Evolutionary conservation across 768 basidiomycete species (phyloP).

Genomic region (Dioszegia aurantiaca): DNA sequence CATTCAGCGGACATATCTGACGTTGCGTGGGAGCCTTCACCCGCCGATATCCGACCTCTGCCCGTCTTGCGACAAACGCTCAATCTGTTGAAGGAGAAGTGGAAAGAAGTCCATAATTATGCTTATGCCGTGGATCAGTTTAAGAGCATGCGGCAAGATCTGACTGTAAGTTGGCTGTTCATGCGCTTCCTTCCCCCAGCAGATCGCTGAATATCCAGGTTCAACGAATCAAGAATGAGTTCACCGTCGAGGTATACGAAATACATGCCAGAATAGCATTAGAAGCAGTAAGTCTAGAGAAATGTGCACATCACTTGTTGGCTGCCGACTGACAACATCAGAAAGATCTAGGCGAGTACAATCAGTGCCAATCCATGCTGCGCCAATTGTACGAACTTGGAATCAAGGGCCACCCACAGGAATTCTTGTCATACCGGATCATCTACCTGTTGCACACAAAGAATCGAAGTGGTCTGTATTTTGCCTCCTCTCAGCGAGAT

Average conservation of each 20-base stretch:
- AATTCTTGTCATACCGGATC: conserved; percentile 96
- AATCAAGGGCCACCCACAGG: conserved; percentile 85
- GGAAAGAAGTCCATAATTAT: conserved; percentile 67
- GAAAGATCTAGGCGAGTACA: conserved; percentile 98
- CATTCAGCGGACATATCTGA: conserved; percentile 6
- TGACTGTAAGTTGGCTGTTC: conserved; percentile 78
- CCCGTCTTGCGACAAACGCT: conserved; percentile 79
- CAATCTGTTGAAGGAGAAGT: conserved; percentile 77
- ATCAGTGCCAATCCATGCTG: conserved; percentile 90
- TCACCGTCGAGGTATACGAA: conserved; percentile 95
- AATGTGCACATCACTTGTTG: not conserved
- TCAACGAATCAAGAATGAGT: conserved; percentile 97
- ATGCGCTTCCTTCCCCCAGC: not conserved
- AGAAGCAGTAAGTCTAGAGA: conserved; percentile 66
- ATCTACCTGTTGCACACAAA: conserved; percentile 91
- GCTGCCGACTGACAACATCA: conserved; percentile 51
- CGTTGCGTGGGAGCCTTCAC: conserved; percentile 76
- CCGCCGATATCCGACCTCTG: conserved; percentile 88
- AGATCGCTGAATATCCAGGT: conserved; percentile 60
- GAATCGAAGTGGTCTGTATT: conserved; percentile 77
- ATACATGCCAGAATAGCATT: conserved; percentile 97
- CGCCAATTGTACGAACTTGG: conserved; percentile 89
- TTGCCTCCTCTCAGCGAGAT: not conserved
- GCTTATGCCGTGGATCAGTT: conserved; percentile 96
- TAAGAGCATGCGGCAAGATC: conserved; percentile 93